phyloP scores from a whole-genome alignment of 139 green algal genomes.

The Chlamydomonas applanata region DNA sequence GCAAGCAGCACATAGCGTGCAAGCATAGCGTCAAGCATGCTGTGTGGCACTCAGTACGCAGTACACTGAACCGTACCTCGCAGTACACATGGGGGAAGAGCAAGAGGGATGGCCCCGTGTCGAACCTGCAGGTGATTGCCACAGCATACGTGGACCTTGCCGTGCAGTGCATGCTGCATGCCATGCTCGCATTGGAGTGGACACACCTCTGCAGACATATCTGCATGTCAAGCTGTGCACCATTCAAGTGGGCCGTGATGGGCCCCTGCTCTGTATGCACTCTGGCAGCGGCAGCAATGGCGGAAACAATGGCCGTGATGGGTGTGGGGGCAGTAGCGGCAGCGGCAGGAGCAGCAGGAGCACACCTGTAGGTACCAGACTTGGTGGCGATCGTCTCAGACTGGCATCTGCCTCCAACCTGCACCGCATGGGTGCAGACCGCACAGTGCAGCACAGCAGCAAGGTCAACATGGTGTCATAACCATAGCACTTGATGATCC shows the following conservation, averaged over 20 bases:
- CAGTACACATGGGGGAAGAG: slow-evolving; percentile 76
- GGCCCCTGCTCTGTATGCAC: no score
- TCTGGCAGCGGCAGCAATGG: no score
- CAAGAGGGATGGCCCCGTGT: slow-evolving; percentile 77
- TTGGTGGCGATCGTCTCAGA: slow-evolving; percentile 3
- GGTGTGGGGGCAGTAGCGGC: no score
- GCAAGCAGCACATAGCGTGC: neutral
- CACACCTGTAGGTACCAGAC: neutral
- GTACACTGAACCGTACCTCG: slow-evolving; percentile 16
- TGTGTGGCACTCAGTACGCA: neutral
- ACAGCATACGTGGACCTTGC: no score
- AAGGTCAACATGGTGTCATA: no score
- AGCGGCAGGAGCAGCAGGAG: neutral
- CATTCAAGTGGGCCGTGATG: no score
- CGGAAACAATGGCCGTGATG: no score
- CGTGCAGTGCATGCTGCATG: no score
- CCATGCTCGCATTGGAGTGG: no score
- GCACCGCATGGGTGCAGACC: neutral
- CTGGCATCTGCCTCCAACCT: slow-evolving; percentile 18
- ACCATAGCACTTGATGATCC: no score
- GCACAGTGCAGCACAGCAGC: neutral
- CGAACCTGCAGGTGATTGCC: slow-evolving; percentile 58
- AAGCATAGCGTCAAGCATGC: neutral
- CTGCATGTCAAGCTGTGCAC: no score
- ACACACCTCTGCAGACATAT: no score